A percentile compares a stretch with the other conserved stretches of the same genome.
phyloP scores from a whole-genome alignment of 2,329 filamentous ascomycete species.

The Teratosphaeria viscida region DNA sequence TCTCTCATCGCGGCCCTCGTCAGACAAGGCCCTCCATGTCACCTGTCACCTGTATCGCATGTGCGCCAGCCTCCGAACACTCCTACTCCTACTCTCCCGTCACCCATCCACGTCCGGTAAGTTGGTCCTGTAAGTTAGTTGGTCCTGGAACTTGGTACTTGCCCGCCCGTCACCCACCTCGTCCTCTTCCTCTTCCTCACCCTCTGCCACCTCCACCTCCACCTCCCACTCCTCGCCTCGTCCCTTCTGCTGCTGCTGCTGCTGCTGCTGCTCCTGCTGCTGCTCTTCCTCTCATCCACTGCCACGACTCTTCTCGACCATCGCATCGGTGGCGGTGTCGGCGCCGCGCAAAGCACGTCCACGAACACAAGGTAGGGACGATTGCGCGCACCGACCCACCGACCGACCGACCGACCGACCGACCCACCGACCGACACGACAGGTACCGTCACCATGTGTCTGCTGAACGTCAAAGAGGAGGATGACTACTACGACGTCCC shows the following conservation, averaged over 20 bases:
- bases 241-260: not conserved
- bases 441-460: conserved; percentile 27
- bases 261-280: too few species aligned
- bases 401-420: not conserved
- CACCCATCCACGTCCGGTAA: not conserved
- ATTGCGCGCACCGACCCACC: too few species aligned
- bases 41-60: not conserved
- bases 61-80: too few species aligned
- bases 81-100: too few species aligned
- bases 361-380: too few species aligned
- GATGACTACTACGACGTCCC: conserved; percentile 24
- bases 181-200: not conserved
- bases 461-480: conserved; percentile 36
- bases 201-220: too few species aligned
- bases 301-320: not conserved
- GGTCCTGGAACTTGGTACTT: not conserved
- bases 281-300: not conserved
- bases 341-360: not conserved
- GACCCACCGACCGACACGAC: not conserved
- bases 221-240: not conserved
- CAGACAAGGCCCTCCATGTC: not conserved
- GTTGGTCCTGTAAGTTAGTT: not conserved
- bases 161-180: too few species aligned
- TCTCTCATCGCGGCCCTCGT: not conserved
- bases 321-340: not conserved